phyloP scores from a whole-genome alignment of 2,329 filamentous ascomycete species.

The Torrubiella hemipterigena region DNA sequence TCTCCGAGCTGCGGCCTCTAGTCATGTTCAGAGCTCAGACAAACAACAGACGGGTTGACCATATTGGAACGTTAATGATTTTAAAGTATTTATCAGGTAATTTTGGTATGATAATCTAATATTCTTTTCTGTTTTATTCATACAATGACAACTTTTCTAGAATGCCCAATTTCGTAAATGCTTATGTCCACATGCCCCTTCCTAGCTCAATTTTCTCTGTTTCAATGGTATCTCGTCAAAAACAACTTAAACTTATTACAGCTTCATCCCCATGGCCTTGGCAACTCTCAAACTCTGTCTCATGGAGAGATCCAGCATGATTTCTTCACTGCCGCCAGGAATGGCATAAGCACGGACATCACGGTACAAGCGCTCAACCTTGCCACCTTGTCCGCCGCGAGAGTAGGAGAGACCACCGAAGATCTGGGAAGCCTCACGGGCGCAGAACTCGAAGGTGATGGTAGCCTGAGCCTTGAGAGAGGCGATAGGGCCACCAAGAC shows the following conservation, averaged over 20 bases:
- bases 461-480: slow-evolving; percentile 89
- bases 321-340: slow-evolving; percentile 92
- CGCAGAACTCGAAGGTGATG: slow-evolving; percentile 94
- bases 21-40: no score
- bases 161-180: no score
- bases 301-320: slow-evolving; percentile 96
- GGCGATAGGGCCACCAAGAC: slow-evolving; percentile 88
- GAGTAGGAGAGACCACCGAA: slow-evolving; percentile 91
- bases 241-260: slow-evolving; percentile 37
- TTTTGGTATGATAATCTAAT: no score
- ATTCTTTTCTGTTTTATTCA: no score
- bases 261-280: slow-evolving; percentile 88
- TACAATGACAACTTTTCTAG: no score
- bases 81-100: no score
- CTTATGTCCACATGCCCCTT: slow-evolving; percentile 2
- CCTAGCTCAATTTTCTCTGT: background rate
- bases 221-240: background rate
- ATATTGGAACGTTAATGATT: no score
- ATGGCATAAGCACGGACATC: slow-evolving; percentile 96
- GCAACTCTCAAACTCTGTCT: slow-evolving; percentile 81
- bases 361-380: slow-evolving; percentile 88
- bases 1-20: no score
- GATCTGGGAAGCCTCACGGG: slow-evolving; percentile 91
- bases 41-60: no score
- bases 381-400: slow-evolving; percentile 85